These are phyloP conservation scores for Septoria linicola DNA, from an alignment of 2,329 filamentous ascomycete genomes.

Conservation along the genomic window DNA sequence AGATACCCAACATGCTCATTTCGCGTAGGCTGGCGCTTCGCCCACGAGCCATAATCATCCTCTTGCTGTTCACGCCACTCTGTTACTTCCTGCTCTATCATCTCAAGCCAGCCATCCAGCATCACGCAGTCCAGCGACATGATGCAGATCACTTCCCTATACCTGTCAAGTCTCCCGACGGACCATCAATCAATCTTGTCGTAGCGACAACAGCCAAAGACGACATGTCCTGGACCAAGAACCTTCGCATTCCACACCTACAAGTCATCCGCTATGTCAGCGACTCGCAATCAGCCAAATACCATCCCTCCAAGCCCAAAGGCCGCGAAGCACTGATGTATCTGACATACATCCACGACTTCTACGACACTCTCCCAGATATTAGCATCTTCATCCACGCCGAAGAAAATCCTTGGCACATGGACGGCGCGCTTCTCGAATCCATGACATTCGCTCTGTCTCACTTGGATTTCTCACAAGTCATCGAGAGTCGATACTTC, in stretches of 20 bases:
- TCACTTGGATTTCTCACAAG: conserved; percentile 21
- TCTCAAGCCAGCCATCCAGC: conserved; percentile 8
- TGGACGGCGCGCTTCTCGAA: conserved; percentile 20
- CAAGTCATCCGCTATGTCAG: conserved; percentile 25
- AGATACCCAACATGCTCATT: too few species aligned
- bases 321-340: conserved; percentile 28
- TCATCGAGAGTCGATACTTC: conserved; percentile 24
- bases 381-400: conserved; percentile 26
- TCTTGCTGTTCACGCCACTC: conserved; percentile 4
- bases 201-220: conserved; percentile 21
- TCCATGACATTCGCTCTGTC: conserved; percentile 22
- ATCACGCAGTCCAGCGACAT: not conserved
- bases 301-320: conserved; percentile 20
- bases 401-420: conserved; percentile 25
- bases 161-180: conserved; percentile 1
- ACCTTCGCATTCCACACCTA: conserved; percentile 21
- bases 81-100: conserved; percentile 9
- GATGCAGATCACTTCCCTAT: not conserved
- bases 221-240: conserved; percentile 24
- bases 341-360: conserved; percentile 27
- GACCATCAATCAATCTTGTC: conserved; percentile 21
- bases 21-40: not conserved
- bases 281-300: conserved; percentile 22
- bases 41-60: not conserved
- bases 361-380: conserved; percentile 25